Conservation (phyloP, 805 yeast genomes). For the Brettanomyces custersianus region DNA sequence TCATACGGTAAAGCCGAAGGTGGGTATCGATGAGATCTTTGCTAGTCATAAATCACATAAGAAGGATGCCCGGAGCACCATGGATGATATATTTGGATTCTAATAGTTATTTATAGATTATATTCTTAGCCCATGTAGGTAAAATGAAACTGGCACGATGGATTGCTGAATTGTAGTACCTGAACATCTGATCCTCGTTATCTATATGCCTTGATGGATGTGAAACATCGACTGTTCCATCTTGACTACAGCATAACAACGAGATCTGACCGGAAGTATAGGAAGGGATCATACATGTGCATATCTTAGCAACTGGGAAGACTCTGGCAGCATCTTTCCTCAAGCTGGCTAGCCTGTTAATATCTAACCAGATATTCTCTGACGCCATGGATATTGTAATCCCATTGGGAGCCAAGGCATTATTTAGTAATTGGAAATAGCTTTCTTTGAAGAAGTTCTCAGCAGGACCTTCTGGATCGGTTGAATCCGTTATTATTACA, state of each 20-base stretch:
- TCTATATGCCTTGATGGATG: slow-evolving; percentile 42
- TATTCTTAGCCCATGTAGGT: slow-evolving; percentile 63
- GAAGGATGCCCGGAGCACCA: slow-evolving; percentile 31
- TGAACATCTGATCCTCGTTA: slow-evolving; percentile 41
- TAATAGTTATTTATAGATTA: slow-evolving; percentile 12
- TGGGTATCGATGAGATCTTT: not conserved
- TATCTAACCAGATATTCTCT: slow-evolving; percentile 70
- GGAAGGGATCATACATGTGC: slow-evolving; percentile 78
- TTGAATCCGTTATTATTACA: slow-evolving; percentile 83
- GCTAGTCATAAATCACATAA: not conserved
- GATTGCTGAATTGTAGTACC: slow-evolving; percentile 56
- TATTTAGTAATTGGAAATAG: slow-evolving; percentile 60
- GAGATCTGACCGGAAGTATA: slow-evolving; percentile 88
- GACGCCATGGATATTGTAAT: slow-evolving; percentile 72
- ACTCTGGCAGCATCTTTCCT: slow-evolving; percentile 41
- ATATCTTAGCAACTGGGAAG: slow-evolving; percentile 53
- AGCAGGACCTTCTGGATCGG: slow-evolving; percentile 94
- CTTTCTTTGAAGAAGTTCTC: slow-evolving; percentile 74
- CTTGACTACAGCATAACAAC: slow-evolving; percentile 60
- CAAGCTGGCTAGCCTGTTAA: slow-evolving; percentile 41
- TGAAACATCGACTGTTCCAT: slow-evolving; percentile 34
- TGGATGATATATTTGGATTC: slow-evolving; percentile 70
- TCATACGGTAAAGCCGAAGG: not conserved
- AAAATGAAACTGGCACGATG: slow-evolving; percentile 69
- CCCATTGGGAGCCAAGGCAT: slow-evolving; percentile 54